Evolutionary conservation across 2,329 filamentous ascomycete genomes (phyloP), one percentile per base, ranked within the genome.

Genomic region (Albophoma yamanashiensis): DNA sequence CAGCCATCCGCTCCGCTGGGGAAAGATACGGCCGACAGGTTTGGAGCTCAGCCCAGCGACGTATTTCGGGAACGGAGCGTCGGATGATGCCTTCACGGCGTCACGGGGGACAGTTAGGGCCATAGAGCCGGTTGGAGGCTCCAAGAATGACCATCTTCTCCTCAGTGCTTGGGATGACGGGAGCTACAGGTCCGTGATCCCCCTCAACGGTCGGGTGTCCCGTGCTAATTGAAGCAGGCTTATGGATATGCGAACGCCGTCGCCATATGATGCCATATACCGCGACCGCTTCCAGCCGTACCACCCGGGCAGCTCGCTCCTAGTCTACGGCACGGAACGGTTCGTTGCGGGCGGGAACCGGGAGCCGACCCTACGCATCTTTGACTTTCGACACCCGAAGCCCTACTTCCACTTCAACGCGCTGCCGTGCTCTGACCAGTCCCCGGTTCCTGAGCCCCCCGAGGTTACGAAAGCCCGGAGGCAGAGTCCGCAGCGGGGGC

Each of bases 81-180:
- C 47, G 5, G 8, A 17, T 9, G 20, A 38, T 9, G 14, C 57
- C 4, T 39, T 20, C 5, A 12, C 61, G 63, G 58, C 70, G 14
- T 71, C 72, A n/a, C 74, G 69, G 59, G 73, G 68, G 6, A 78
- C 75, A 0, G 74, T 79, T 14, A 70, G 78, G 40, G 78, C 79
- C 0, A 73, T 84, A 3, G 75, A 81, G 40, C 75, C 79, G 1
- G 69, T 83, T 0, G 67, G 73, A 17, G 65, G 68, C 2, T 67
- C 67, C 14, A 71, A 74, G 0, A 71, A 70, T 25, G 70, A 72
- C 1, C 76, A 72, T 27, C 68, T 81, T 2, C 65, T 83, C 8
- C 72, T 84, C 15, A 80, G 76, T 59, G 75, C 79, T 4, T 84
- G 81, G 80, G 76, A 79, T 52, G 80, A 83, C 59, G 81, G 81